Evolutionary conservation across 306 rosid species (phyloP).

Genomic region (Cucumis melo): DNA sequence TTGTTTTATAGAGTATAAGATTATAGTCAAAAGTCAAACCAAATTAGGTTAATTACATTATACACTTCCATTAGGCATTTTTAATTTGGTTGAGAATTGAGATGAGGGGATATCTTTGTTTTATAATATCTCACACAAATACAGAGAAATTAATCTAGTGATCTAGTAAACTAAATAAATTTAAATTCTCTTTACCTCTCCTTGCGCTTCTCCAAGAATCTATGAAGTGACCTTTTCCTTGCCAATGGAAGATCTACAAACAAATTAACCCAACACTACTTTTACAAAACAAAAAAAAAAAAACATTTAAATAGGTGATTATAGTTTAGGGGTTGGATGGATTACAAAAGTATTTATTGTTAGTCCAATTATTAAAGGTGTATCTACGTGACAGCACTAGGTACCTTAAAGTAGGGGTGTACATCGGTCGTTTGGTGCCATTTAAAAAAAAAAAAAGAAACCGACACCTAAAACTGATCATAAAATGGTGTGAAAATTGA

Average conservation of each 20-base stretch:
- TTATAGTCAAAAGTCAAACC: neutral
- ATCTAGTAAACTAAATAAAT: neutral
- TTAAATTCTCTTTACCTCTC: too few species aligned
- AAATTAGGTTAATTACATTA: neutral
- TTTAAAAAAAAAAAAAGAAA: too few species aligned
- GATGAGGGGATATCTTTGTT: neutral
- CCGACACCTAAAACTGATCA: too few species aligned
- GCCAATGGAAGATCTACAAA: constrained; percentile 30
- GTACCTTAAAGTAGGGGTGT: too few species aligned
- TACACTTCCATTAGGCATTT: neutral
- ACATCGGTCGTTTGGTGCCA: too few species aligned
- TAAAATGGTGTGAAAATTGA: too few species aligned
- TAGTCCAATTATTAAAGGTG: too few species aligned
- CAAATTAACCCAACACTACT: neutral
- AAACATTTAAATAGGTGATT: too few species aligned
- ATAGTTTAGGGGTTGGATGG: neutral
- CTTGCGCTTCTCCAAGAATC: constrained; percentile 38
- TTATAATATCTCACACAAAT: neutral
- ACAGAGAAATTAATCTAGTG: neutral
- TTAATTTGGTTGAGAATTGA: neutral
- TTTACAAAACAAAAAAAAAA: too few species aligned
- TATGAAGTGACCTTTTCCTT: constrained; percentile 27
- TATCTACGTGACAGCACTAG: too few species aligned
- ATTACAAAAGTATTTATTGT: too few species aligned
- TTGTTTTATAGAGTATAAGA: neutral